Percentiles rank a stretch among this genome's conserved stretches.
phyloP scores from a whole-genome alignment of 306 rosid species.

The Neltuma alba region DNA sequence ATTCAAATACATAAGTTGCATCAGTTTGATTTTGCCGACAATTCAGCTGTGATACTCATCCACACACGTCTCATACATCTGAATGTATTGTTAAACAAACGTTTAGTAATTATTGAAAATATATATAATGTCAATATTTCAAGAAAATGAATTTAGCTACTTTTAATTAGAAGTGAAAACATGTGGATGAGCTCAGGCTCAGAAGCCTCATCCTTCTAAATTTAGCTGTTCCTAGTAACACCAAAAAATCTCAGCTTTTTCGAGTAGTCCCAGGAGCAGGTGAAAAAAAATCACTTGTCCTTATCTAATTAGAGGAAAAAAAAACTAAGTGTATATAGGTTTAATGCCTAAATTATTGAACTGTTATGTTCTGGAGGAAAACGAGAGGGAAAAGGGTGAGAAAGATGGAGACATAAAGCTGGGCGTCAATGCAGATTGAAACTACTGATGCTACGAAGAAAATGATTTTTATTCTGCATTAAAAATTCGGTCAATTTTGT shows the following conservation, averaged over 20 bases:
- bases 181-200: no score
- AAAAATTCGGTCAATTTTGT: background rate
- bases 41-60: background rate
- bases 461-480: background rate
- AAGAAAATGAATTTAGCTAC: no score
- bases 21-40: background rate
- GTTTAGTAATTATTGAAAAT: background rate
- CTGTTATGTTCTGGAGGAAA: background rate
- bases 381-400: background rate
- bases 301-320: no score
- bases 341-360: no score
- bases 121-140: no score
- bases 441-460: background rate
- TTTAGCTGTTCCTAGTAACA: no score
- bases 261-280: no score
- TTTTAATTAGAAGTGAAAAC: no score
- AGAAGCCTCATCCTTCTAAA: no score
- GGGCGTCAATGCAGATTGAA: background rate
- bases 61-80: no score
- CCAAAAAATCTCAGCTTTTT: no score
- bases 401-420: background rate
- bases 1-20: background rate
- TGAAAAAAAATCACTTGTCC: background rate
- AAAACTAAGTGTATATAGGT: background rate
- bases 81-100: background rate